Percentiles rank a stretch among this genome's conserved stretches.
Conservation (phyloP, 306 rosid species). For the Potentilla sterilis region DNA sequence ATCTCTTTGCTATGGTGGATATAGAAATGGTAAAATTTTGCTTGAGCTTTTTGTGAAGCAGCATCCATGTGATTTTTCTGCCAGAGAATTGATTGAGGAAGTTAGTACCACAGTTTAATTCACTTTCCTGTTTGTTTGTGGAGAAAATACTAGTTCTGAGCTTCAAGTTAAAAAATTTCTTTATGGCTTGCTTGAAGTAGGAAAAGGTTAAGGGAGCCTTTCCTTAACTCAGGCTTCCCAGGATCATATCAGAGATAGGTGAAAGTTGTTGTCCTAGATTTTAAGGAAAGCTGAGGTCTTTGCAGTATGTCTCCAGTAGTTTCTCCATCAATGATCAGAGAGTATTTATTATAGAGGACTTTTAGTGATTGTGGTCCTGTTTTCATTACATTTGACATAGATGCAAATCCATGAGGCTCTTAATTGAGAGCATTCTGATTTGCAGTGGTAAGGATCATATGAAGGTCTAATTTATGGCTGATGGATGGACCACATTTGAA, state of each 20-base stretch:
- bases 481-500: constrained; percentile 40
- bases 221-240: background rate
- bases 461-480: constrained; percentile 7
- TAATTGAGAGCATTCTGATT: constrained; percentile 4
- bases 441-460: constrained; percentile 14
- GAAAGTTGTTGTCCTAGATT: background rate
- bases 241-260: constrained; percentile 7
- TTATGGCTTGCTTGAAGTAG: background rate
- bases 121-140: background rate
- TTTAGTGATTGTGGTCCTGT: constrained; percentile 13
- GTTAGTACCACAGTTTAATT: background rate
- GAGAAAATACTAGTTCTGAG: too few relatives aligned
- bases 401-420: background rate
- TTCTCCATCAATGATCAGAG: background rate
- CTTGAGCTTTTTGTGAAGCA: background rate
- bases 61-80: background rate
- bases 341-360: background rate
- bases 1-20: background rate
- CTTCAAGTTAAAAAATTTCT: background rate
- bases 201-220: background rate
- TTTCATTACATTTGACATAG: constrained; percentile 2
- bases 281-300: background rate
- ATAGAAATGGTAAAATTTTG: background rate
- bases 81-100: background rate
- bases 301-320: background rate